phyloP scores from a whole-genome alignment of 768 basidiomycete genomes.

The Lentinula boryana region DNA sequence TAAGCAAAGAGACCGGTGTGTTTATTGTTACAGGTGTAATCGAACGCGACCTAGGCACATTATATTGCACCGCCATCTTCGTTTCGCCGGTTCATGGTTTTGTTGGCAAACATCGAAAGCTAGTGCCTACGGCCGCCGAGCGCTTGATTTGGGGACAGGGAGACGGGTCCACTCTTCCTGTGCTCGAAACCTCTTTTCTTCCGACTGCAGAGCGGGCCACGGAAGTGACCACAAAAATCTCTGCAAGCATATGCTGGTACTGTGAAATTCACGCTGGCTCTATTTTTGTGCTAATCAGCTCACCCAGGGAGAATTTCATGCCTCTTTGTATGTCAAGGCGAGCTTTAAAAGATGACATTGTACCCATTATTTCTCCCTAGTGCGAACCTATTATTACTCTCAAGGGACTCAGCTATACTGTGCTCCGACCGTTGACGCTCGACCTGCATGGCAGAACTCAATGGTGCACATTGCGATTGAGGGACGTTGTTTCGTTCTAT shows the following conservation, averaged over 20 bases:
- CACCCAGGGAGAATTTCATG: slow-evolving; percentile 64
- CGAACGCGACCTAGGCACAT: slow-evolving; percentile 51
- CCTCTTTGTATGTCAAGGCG: slow-evolving; percentile 39
- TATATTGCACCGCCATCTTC: slow-evolving; percentile 58
- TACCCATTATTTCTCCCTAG: slow-evolving; percentile 19
- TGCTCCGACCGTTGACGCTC: slow-evolving; percentile 59
- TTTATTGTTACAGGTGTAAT: slow-evolving; percentile 58
- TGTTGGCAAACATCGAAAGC: slow-evolving; percentile 59
- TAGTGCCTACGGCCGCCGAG: slow-evolving; percentile 58
- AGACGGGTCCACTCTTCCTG: slow-evolving; percentile 46
- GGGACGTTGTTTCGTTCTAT: slow-evolving; percentile 64
- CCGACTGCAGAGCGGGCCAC: slow-evolving; percentile 11
- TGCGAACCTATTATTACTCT: slow-evolving; percentile 55
- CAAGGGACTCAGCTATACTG: slow-evolving; percentile 57
- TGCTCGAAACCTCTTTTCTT: slow-evolving; percentile 34
- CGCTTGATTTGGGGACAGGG: slow-evolving; percentile 61
- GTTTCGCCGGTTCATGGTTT: slow-evolving; percentile 46
- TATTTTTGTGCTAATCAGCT: background rate
- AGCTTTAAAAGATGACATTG: background rate
- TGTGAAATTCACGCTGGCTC: background rate
- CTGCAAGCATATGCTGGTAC: slow-evolving; percentile 58
- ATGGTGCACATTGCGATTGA: slow-evolving; percentile 64
- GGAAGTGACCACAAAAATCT: slow-evolving; percentile 36
- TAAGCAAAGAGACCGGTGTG: slow-evolving; percentile 41
- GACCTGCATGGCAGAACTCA: slow-evolving; percentile 48